Conservation (phyloP, 345 rosid genomes). For the Gossypioides kirkii region DNA sequence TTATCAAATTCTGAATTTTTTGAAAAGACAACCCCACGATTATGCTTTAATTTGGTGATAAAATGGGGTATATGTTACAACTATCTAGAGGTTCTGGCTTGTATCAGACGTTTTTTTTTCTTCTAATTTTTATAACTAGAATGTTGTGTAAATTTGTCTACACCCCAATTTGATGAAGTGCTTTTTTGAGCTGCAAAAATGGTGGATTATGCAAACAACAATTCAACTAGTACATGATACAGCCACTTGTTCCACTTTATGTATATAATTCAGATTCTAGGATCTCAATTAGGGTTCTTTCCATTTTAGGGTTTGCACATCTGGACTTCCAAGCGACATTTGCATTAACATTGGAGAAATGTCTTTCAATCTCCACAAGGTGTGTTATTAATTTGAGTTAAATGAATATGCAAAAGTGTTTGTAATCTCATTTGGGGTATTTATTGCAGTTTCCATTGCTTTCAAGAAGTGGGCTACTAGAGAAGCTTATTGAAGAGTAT, state of each 20-base stretch:
- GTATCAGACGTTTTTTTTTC: neutral
- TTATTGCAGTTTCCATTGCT: slow-evolving; percentile 60
- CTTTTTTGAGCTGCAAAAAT: too few species aligned
- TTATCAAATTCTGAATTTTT: too few species aligned
- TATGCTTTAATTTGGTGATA: neutral
- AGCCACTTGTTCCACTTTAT: neutral
- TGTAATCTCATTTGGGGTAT: neutral
- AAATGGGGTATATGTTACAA: neutral
- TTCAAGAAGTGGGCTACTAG: slow-evolving; percentile 59
- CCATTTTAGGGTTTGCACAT: slow-evolving; percentile 51
- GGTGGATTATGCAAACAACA: too few species aligned
- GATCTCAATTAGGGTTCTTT: slow-evolving; percentile 10
- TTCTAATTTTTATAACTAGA: neutral
- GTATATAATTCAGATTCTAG: neutral
- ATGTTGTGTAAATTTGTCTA: neutral
- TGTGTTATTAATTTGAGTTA: slow-evolving; percentile 9
- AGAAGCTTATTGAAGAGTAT: slow-evolving; percentile 43
- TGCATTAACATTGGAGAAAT: slow-evolving; percentile 54
- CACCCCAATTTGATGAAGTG: too few species aligned
- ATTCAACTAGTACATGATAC: too few species aligned
- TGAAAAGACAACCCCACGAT: neutral
- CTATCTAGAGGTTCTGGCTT: neutral
- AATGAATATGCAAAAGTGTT: neutral
- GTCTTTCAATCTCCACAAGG: slow-evolving; percentile 85
- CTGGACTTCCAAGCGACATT: slow-evolving; percentile 74